Percentiles rank a stretch among this genome's conserved stretches.
These are phyloP conservation scores for Cubamyces lactineus DNA, from an alignment of 768 basidiomycete species.

Conservation along the genomic window DNA sequence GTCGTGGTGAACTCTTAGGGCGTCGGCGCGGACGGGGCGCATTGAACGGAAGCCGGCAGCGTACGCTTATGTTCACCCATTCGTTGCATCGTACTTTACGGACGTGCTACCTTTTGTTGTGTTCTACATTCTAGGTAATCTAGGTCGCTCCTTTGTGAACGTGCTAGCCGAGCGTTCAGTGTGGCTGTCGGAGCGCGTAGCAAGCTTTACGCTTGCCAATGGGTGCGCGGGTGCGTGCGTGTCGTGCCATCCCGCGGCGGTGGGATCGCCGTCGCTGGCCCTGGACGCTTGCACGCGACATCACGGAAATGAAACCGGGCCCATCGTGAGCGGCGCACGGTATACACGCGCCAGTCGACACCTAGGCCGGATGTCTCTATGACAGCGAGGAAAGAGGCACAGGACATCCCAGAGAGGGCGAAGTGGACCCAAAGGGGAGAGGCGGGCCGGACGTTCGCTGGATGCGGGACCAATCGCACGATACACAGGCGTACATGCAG, in stretches of 20 bases:
- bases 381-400: constrained; percentile 11
- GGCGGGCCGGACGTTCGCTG: not conserved
- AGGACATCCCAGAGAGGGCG: not conserved
- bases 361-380: constrained; percentile 13
- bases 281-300: not conserved
- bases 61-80: constrained; percentile 5
- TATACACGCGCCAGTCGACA: not conserved
- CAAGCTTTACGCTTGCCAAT: constrained; percentile 6
- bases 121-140: not conserved
- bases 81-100: constrained; percentile 9
- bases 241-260: constrained; percentile 13
- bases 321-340: not conserved
- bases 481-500: not conserved
- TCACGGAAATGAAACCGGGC: constrained; percentile 2
- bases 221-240: not conserved
- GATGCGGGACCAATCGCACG: not conserved
- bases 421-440: not conserved
- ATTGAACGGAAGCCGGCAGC: not conserved
- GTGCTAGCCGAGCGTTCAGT: not conserved
- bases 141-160: constrained; percentile 12
- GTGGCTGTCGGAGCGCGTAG: not conserved
- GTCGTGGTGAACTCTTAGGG: constrained; percentile 25
- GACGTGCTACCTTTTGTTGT: constrained; percentile 16
- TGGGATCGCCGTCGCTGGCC: not conserved
- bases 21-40: not conserved